Conservation (phyloP, 768 basidiomycete species). For the Chalciporus chontae region DNA sequence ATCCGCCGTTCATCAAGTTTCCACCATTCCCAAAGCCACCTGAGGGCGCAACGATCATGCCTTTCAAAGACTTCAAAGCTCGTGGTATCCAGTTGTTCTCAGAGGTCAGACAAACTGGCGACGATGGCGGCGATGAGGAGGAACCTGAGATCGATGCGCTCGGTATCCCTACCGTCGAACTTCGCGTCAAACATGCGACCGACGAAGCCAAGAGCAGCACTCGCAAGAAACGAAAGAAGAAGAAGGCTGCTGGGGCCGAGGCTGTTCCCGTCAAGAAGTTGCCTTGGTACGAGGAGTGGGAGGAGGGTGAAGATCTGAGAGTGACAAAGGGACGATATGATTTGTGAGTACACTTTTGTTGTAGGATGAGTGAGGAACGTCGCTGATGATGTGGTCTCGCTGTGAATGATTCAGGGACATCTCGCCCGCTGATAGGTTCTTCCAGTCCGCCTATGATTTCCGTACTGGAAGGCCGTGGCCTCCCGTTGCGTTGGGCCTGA, state of each 20-base stretch:
- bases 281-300: constrained; percentile 75
- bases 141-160: constrained; percentile 62
- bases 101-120: constrained; percentile 31
- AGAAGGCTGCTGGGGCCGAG: constrained; percentile 20
- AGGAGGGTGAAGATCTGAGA: constrained; percentile 51
- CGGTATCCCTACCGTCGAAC: constrained; percentile 62
- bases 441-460: constrained; percentile 59
- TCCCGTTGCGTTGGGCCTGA: constrained; percentile 26
- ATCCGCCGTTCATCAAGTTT: constrained; percentile 31
- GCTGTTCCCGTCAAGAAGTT: constrained; percentile 22
- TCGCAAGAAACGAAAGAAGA: constrained; percentile 47
- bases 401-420: constrained; percentile 33
- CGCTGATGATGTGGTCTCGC: constrained; percentile 1
- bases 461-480: constrained; percentile 39
- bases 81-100: constrained; percentile 52
- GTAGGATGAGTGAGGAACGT: neutral
- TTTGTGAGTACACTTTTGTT: constrained; percentile 39
- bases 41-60: constrained; percentile 43
- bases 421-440: constrained; percentile 51
- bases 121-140: constrained; percentile 30
- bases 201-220: constrained; percentile 57
- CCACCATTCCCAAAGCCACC: constrained; percentile 49
- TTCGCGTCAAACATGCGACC: constrained; percentile 49
- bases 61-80: constrained; percentile 57
- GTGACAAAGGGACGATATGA: constrained; percentile 41